Conservation (phyloP, 352 stramenopile genomes). For the Globisporangium mamillatum region DNA sequence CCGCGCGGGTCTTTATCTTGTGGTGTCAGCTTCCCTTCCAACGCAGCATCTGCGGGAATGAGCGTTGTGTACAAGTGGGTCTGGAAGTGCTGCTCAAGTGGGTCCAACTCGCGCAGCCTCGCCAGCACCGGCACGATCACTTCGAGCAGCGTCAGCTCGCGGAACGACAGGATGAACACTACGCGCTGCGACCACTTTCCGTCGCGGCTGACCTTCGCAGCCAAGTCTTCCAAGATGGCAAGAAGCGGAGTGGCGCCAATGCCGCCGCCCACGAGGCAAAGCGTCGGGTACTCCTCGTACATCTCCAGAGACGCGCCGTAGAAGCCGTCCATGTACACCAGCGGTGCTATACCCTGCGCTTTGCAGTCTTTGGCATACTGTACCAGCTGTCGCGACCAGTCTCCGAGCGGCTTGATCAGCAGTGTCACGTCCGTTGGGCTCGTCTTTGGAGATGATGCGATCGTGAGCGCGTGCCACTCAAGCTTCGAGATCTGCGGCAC, state of each 20-base stretch:
- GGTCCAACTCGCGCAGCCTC: slow-evolving; percentile 35
- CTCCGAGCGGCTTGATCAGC: slow-evolving; percentile 48
- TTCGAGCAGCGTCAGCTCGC: slow-evolving; percentile 36
- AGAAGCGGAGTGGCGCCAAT: slow-evolving; percentile 48
- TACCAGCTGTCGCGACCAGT: slow-evolving; percentile 43
- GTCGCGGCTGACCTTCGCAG: slow-evolving; percentile 24
- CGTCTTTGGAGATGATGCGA: slow-evolving; percentile 46
- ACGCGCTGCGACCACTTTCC: slow-evolving; percentile 38
- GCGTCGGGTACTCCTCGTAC: slow-evolving; percentile 44
- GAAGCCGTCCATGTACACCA: slow-evolving; percentile 57
- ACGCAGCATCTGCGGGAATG: slow-evolving; percentile 18
- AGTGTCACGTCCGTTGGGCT: slow-evolving; percentile 37
- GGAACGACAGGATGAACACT: slow-evolving; percentile 40
- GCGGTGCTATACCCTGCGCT: slow-evolving; percentile 19
- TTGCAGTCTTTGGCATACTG: slow-evolving; percentile 41
- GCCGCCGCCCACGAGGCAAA: slow-evolving; percentile 42
- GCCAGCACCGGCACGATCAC: slow-evolving; percentile 28
- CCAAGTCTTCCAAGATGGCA: slow-evolving; percentile 46
- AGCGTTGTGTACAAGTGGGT: slow-evolving; percentile 31
- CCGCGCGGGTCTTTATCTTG: not conserved
- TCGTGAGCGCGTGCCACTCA: slow-evolving; percentile 57
- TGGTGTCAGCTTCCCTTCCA: not conserved
- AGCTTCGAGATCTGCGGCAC: slow-evolving; percentile 51
- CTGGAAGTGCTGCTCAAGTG: slow-evolving; percentile 33
- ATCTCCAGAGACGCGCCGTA: slow-evolving; percentile 45